Evolutionary conservation across 495 filamentous ascomycete genomes (phyloP).

Genomic region (Chaetomium tenue): DNA sequence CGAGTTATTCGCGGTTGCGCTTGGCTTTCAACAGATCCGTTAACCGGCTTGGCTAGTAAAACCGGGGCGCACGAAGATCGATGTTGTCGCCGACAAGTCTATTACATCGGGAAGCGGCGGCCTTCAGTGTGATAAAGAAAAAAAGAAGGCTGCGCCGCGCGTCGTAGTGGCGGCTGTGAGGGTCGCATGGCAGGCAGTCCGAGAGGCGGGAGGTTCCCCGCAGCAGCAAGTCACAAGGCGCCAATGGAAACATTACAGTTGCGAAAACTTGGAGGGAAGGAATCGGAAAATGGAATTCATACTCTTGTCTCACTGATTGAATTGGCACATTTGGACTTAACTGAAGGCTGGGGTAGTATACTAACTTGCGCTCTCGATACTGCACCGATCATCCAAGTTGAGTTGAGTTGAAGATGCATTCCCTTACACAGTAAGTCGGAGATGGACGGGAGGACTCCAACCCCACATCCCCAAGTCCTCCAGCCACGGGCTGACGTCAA

Average conservation of each 20-base stretch:
- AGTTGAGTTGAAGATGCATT: neutral
- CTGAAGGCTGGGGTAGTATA: no score
- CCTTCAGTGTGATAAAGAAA: neutral
- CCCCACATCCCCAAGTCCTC: conserved; percentile 3
- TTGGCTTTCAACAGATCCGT: neutral
- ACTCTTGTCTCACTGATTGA: no score
- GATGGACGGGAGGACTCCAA: no score
- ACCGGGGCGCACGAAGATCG: neutral
- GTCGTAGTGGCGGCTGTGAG: conserved; percentile 15
- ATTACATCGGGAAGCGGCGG: neutral
- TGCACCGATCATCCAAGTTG: neutral
- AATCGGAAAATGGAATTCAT: no score
- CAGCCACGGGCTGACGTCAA: conserved; percentile 24
- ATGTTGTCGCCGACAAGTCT: neutral
- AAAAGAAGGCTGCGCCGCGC: conserved; percentile 16
- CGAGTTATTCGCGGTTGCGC: neutral
- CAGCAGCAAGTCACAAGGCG: conserved; percentile 7
- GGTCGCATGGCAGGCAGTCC: conserved; percentile 1
- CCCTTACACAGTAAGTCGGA: no score
- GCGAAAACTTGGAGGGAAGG: no score
- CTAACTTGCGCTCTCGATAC: no score
- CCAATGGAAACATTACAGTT: no score
- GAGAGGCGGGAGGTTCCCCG: conserved; percentile 10
- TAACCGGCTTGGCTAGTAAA: conserved; percentile 9
- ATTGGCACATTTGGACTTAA: no score